Conservation (phyloP, 139 green algal species). For the Tetradesmus obliquus region DNA sequence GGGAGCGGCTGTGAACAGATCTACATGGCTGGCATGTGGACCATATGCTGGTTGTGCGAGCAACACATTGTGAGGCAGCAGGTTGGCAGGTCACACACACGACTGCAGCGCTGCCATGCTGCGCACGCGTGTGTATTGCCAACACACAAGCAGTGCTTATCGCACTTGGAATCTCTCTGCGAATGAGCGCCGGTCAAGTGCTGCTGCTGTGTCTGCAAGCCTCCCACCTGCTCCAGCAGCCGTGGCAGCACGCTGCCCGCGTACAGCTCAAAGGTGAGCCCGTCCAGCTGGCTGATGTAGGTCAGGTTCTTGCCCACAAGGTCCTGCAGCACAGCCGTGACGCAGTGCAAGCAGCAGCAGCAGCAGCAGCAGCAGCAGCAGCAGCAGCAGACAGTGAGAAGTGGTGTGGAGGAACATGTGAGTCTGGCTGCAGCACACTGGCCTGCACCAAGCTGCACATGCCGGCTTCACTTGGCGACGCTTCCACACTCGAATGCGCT, state of each 20-base stretch:
- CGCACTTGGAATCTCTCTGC: too few relatives aligned
- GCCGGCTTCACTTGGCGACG: too few relatives aligned
- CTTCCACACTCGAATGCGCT: too few relatives aligned
- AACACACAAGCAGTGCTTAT: background rate
- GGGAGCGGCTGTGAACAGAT: too few relatives aligned
- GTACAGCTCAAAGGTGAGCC: slow-evolving; percentile 92
- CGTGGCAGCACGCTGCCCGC: slow-evolving; percentile 63
- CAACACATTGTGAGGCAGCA: too few relatives aligned
- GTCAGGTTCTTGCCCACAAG: slow-evolving; percentile 98
- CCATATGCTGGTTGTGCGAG: too few relatives aligned
- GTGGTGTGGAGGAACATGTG: background rate
- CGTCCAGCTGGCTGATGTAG: slow-evolving; percentile 95
- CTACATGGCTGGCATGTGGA: too few relatives aligned
- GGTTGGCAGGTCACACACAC: too few relatives aligned
- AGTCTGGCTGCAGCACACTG: background rate
- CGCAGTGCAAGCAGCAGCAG: background rate
- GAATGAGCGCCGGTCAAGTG: too few relatives aligned
- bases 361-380: background rate
- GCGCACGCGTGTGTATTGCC: background rate
- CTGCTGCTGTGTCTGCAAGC: background rate
- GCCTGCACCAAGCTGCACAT: background rate
- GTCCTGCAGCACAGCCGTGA: slow-evolving; percentile 63
- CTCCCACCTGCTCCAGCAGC: slow-evolving; percentile 42
- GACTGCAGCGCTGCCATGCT: background rate
- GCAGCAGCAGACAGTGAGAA: background rate